phyloP scores from a whole-genome alignment of 768 basidiomycete species.

The Mycena rosella region DNA sequence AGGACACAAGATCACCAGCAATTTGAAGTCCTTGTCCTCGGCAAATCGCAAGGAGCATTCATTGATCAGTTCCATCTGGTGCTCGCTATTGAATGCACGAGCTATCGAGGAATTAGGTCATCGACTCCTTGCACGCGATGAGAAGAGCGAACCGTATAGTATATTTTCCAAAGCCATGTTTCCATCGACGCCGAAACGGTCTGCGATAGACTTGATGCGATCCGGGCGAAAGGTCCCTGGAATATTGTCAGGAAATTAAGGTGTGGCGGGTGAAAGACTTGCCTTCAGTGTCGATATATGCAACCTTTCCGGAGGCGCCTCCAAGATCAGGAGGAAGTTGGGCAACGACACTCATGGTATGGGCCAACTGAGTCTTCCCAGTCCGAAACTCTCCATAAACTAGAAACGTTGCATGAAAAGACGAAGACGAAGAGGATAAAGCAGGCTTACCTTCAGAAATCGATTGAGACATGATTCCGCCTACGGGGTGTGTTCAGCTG shows the following conservation, averaged over 20 bases:
- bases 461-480: constrained; percentile 92
- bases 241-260: constrained; percentile 19
- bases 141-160: constrained; percentile 74
- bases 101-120: constrained; percentile 59
- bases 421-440: background rate
- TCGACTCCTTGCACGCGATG: background rate
- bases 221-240: constrained; percentile 95
- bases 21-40: constrained; percentile 87
- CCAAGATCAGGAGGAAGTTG: constrained; percentile 93
- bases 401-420: constrained; percentile 43
- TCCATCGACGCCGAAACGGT: constrained; percentile 93
- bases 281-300: constrained; percentile 93
- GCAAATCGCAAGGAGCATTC: constrained; percentile 90
- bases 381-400: constrained; percentile 98
- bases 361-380: constrained; percentile 95
- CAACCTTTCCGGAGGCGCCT: constrained; percentile 87
- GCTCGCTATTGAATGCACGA: constrained; percentile 92
- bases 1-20: constrained; percentile 62
- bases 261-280: constrained; percentile 15
- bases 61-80: constrained; percentile 95
- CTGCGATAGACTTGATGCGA: constrained; percentile 90
- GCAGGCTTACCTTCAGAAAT: constrained; percentile 82
- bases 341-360: constrained; percentile 92
- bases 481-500: constrained; percentile 52
- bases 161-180: constrained; percentile 91